Conservation (phyloP, 257 asterid genomes). For the Solanum boliviense region DNA sequence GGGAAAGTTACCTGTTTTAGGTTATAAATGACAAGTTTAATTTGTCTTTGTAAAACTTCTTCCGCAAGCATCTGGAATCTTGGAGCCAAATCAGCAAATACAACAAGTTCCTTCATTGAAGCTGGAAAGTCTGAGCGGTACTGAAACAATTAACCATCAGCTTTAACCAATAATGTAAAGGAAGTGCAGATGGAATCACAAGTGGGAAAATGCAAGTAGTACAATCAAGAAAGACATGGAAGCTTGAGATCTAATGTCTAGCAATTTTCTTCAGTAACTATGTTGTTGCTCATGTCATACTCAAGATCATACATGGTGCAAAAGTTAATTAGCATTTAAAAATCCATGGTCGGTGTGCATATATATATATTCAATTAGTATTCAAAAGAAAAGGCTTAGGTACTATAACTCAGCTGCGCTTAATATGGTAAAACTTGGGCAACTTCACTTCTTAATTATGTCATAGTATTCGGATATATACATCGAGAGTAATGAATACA, state of each 20-base stretch:
- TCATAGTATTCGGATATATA: neutral
- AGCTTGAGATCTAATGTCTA: neutral
- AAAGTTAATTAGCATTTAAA: neutral
- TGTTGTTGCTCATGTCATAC: neutral
- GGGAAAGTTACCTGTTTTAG: slow-evolving; percentile 49
- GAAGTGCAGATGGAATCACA: neutral
- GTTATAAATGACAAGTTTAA: slow-evolving; percentile 61
- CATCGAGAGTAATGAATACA: neutral
- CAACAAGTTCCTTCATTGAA: slow-evolving; percentile 61
- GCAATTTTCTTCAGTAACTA: neutral
- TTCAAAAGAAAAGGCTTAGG: neutral
- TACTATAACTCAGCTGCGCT: neutral
- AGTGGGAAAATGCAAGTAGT: neutral
- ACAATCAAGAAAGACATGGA: neutral
- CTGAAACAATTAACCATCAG: slow-evolving; percentile 38
- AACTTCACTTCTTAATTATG: neutral
- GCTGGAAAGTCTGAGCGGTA: slow-evolving; percentile 82
- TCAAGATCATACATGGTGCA: neutral
- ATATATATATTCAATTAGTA: neutral
- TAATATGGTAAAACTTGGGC: neutral
- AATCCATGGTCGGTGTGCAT: neutral
- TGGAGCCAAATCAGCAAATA: slow-evolving; percentile 91
- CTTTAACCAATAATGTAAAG: neutral
- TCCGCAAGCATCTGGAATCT: slow-evolving; percentile 76
- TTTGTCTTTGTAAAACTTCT: slow-evolving; percentile 68